Evolutionary conservation across 352 stramenopile genomes (phyloP).

Genomic region (Pythium rhizo-oryzae): DNA sequence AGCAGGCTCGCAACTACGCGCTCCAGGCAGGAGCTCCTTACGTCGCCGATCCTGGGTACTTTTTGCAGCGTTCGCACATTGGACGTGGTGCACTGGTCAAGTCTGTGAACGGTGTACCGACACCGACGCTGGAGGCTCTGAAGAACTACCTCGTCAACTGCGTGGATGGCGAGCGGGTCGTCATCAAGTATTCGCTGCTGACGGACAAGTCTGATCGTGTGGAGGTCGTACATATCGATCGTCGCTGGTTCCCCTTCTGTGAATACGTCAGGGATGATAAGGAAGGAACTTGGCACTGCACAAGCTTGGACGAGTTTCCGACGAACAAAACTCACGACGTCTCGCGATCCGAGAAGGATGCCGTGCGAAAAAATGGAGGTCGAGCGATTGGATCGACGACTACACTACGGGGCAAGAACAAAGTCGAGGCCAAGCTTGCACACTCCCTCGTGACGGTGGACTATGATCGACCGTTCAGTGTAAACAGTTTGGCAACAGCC

Average conservation of each 20-base stretch:
- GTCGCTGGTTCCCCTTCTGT: slow-evolving; percentile 92
- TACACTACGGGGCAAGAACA: slow-evolving; percentile 81
- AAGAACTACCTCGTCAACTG: slow-evolving; percentile 80
- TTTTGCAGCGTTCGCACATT: slow-evolving; percentile 88
- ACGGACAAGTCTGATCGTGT: slow-evolving; percentile 80
- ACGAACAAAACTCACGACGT: slow-evolving; percentile 5
- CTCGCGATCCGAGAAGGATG: slow-evolving; percentile 3
- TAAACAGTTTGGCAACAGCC: slow-evolving; percentile 84
- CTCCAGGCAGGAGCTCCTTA: slow-evolving; percentile 72
- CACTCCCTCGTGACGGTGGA: slow-evolving; percentile 86
- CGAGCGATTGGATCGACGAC: slow-evolving; percentile 74
- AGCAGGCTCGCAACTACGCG: slow-evolving; percentile 88
- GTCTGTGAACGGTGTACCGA: slow-evolving; percentile 85
- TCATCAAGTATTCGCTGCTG: slow-evolving; percentile 85
- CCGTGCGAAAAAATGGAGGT: slow-evolving; percentile 25
- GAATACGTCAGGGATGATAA: slow-evolving; percentile 81
- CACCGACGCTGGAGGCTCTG: slow-evolving; percentile 83
- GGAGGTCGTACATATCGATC: slow-evolving; percentile 88
- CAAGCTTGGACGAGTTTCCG: slow-evolving; percentile 46
- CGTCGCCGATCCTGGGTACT: slow-evolving; percentile 88
- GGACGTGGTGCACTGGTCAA: slow-evolving; percentile 85
- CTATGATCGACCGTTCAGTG: slow-evolving; percentile 85
- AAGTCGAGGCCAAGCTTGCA: slow-evolving; percentile 78
- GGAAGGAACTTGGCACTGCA: slow-evolving; percentile 78
- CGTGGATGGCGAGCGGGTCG: slow-evolving; percentile 77